Base-by-base conservation (phyloP, 805 yeast genomes). In the Cephaloascus fragrans region DNA sequence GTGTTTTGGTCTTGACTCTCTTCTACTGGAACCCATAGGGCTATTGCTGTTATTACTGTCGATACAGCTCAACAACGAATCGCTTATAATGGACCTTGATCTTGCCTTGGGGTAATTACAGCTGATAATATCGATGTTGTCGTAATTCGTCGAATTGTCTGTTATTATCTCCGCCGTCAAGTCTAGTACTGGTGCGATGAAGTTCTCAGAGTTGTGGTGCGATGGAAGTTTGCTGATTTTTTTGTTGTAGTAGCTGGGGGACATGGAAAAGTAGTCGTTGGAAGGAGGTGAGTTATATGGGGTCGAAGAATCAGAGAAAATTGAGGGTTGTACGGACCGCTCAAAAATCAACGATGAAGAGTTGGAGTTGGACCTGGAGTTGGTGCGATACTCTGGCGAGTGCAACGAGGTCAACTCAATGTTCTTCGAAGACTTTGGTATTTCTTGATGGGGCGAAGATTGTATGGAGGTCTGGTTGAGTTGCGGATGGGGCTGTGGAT, bases 21-120 rank as follows among this genome's bases (percentile, higher is more conserved):
- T 20, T 5, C 33, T 14, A 12, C 35, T 26, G 6, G 37, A 18
- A n/a, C 26, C 18, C 12, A 32, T 26, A n/a, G 37, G 33, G n/a
- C 17, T 26, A 32, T 19, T 37, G 12, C 35, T 8, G 20, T 23
- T 10, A 16, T 39, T 39, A 29, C 26, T 20, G 16, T 32, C 19
- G 4, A 39, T 33, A 26, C 57, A 40, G 34, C 59, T 63, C 3
- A 56, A 49, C 33, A 23, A 23, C 6, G 28, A 23, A 23, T 23
- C 28, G 12, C 28, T 23, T 23, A 23, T 23, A 23, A 23, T 23
- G 12, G 28, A 23, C 12, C 28, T 23, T 23, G 28, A 23, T n/a
- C n/a, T n/a, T n/a, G n/a, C n/a, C 28, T 12, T 23, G 10, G 6
- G 6, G 28, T 23, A 23, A 12, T 23, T 23, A 23, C 28, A 23